Evolutionary conservation across 2,329 filamentous ascomycete genomes (phyloP), one percentile per base, ranked within the genome.

Genomic region (Tolypocladium pustulatum): DNA sequence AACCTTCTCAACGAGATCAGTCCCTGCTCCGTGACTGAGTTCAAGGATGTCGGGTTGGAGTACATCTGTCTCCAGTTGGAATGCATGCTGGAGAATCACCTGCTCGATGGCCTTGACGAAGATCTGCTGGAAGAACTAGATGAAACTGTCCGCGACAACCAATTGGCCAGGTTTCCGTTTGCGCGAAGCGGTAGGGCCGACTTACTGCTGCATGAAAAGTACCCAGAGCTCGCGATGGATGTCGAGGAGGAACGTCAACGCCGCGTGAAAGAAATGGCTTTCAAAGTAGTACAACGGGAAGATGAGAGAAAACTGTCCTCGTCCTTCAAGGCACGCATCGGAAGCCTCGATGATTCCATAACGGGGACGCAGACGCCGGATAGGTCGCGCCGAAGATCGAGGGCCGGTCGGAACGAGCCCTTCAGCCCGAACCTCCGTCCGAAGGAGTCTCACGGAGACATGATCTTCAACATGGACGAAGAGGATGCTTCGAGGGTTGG

Each of bases 381-480:
- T 17, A 79, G 72, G 59, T 62, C 61, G 32, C 77, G 79, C 57
- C 74, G 74, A 56, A 82, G 77, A 59, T 75, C 76, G 1, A 82
- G 78, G 58, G 65, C 65, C 7, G 66, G 66, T 25, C 75, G 72
- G 17, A 85, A 85, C 62, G 83, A 84, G 61, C 77, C 80, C 0
- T 79, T 82, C 56, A 90, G 85, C 58, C 90, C 91, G 1, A 78
- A 75, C 22, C 76, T 94, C 52, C 86, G 83, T 58, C 80, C 87
- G 1, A 91, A 85, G 66, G 80, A 80, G 25, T 92, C 88, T 0
- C 76, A 81, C 1, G 80, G 80, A 41, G 92, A 97, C 65, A 79
- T 97, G 58, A 96, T 96, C 71, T 97, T 97, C 68, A 85, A 90
- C 63, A 97, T 97, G 91, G 93, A 96, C 60, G 91, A 95, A 41